Evolutionary conservation across 768 basidiomycete genomes (phyloP).

Genomic region (Termitomyces sp.): DNA sequence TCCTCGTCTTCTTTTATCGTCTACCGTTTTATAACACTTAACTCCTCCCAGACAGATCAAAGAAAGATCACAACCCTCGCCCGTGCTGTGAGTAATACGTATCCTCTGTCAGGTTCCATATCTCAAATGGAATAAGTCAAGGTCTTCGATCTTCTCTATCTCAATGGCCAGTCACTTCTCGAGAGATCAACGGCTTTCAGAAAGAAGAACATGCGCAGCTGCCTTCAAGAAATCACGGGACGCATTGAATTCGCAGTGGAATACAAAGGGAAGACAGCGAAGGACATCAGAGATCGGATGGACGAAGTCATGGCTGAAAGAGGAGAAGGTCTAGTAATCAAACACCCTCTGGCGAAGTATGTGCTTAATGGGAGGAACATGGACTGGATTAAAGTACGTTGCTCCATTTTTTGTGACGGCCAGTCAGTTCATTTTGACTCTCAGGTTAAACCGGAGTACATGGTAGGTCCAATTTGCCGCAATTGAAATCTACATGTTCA

Average conservation of each 20-base stretch:
- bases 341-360: conserved; percentile 78
- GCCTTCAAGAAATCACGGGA: conserved; percentile 65
- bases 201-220: conserved; percentile 69
- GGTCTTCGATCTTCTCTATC: conserved; percentile 88
- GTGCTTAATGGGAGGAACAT: conserved; percentile 81
- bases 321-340: conserved; percentile 93
- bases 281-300: conserved; percentile 78
- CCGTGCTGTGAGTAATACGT: conserved; percentile 73
- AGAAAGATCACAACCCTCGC: conserved; percentile 66
- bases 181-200: conserved; percentile 68
- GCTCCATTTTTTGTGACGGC: background rate
- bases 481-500: background rate
- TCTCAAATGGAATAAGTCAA: conserved; percentile 57
- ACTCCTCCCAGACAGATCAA: conserved; percentile 53
- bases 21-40: background rate
- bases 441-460: conserved; percentile 83
- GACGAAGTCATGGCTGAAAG: conserved; percentile 77
- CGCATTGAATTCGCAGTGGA: conserved; percentile 77
- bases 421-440: background rate
- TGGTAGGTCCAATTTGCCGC: conserved; percentile 39
- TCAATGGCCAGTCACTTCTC: conserved; percentile 79
- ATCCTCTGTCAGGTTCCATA: too few species aligned
- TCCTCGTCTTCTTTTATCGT: background rate
- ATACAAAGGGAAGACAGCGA: conserved; percentile 68
- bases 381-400: conserved; percentile 85